Base-by-base conservation (phyloP, 1,139 yeast genomes). In the Suhomyces coccinellae region DNA sequence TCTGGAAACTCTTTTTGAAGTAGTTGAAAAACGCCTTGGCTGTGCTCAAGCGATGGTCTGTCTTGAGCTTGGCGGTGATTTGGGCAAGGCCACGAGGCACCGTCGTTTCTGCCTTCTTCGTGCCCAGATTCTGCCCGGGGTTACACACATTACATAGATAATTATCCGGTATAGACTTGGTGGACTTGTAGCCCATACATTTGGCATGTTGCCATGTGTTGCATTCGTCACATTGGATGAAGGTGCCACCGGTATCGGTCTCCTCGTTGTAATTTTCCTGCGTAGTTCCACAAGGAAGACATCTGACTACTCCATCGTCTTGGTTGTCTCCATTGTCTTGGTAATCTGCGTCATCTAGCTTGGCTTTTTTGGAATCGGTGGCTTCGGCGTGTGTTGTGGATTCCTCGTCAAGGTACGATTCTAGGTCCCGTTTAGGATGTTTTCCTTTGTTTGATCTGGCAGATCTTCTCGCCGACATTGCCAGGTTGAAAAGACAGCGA, bases 191-290 rank as follows among this genome's bases (percentile, higher is more conserved):
- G 38, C 87, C 78, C 78, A 87, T 78, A 63, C 97, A 89, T 45
- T 65, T 70, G 30, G 83, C 80, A 61, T 89, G 97, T 60, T 89
- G 97, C 97, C 97, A 89, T 11, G 89, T 82, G 44, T 75, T 65
- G 61, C 97, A 89, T 17, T 67, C 58, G 45, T 86, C 96, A 65
- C 97, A 89, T 58, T 85, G 87, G 29, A 86, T 80, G 91, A 87
- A 86, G 30, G 77, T 73, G 6, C 87, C 82, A 17, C 77, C 73
- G 16, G 73, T 71, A 50, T 84, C 90, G 6, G 75, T 78, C 1
- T 75, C 83, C 46, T 75, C 86, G 51, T 82, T 71, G 54, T 79
- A 83, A 49, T 80, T 83, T 12, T 74, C 80, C 54, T 85, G 83
- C n/a, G 75, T 79, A 5, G 86, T 69, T 3, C 84, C 85, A 63